These are phyloP conservation scores for Calendula officinalis DNA, from an alignment of 129 eudicot genomes.

Conservation along the genomic window DNA sequence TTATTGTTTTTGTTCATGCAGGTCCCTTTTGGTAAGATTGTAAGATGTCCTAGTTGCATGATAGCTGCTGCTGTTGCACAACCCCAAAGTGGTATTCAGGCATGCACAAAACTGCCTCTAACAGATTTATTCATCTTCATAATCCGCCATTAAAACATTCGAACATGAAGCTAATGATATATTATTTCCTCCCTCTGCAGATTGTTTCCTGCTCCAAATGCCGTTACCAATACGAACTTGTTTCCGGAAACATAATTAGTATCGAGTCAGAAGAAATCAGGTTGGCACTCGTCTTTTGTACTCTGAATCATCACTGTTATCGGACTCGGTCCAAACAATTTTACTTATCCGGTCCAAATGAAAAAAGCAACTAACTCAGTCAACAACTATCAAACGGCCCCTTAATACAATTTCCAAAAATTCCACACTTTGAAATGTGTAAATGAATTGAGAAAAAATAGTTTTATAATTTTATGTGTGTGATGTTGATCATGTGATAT, in stretches of 20 bases:
- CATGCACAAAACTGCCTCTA: slow-evolving; percentile 34
- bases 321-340: too few species aligned
- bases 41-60: slow-evolving; percentile 82
- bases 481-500: slow-evolving; percentile 77
- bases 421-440: not conserved
- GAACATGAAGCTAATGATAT: not conserved
- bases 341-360: too few species aligned
- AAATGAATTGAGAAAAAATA: slow-evolving; percentile 13
- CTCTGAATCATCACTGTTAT: not conserved
- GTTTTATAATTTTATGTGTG: slow-evolving; percentile 24
- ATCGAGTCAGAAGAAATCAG: slow-evolving; percentile 95
- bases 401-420: not conserved
- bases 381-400: too few species aligned
- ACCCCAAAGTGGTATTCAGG: slow-evolving; percentile 99
- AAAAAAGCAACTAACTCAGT: too few species aligned
- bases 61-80: slow-evolving; percentile 92
- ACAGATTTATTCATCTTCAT: not conserved
- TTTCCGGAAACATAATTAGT: slow-evolving; percentile 69
- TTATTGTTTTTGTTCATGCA: slow-evolving; percentile 32
- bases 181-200: slow-evolving; percentile 40
- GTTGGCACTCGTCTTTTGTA: slow-evolving; percentile 39
- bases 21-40: slow-evolving; percentile 98
- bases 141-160: not conserved
- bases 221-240: slow-evolving; percentile 87
- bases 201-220: slow-evolving; percentile 88